Base-by-base conservation (phyloP, 208 protist species). In the Trypanosomatidae sp. region DNA sequence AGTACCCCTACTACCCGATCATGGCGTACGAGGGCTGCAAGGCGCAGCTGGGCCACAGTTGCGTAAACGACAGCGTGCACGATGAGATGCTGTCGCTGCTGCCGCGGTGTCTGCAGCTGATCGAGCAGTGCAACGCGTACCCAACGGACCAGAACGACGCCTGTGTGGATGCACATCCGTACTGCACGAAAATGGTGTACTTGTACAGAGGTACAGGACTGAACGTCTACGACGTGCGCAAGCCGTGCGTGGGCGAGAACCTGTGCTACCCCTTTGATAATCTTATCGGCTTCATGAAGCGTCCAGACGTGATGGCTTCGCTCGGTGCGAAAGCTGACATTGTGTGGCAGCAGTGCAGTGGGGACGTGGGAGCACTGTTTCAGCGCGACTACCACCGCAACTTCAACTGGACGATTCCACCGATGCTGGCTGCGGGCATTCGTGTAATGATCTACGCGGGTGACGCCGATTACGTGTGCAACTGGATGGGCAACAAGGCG, bases 391-490 rank as follows among this genome's bases (percentile, higher is more conserved):
- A 67, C 70, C 79, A 88, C 56, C 79, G 86, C 47, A 85, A 84
- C 72, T 95, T 92, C 43, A 86, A 95, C 74, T 73, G 76, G 44
- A 78, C 73, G 0, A 50, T 98, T 2, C 87, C 91, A 0, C 56
- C n/a, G 4, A 69, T 97, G 56, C 80, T 98, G 30, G 80, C 33
- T 8, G 71, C 49, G 46, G 82, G 81, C n/a, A 76, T 98, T 12
- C 86, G 83, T 36, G 94, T 97, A n/a, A 62, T 98, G 73, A 85
- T 98, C 55, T 98, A 98, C 82, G 90, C 87, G 0, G 97, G 97
- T 13, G 95, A 98, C 52, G 71, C 82, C 58, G 96, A 98, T 79
- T 98, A 87, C 69, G 95, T 97, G 69, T 98, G 95, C 79, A 98
- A 98, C 77, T 98, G 85, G 82, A 76, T 98, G 50, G 95, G 95